Base-by-base conservation (phyloP, 495 filamentous ascomycete species). In the Tirmania nivea region DNA sequence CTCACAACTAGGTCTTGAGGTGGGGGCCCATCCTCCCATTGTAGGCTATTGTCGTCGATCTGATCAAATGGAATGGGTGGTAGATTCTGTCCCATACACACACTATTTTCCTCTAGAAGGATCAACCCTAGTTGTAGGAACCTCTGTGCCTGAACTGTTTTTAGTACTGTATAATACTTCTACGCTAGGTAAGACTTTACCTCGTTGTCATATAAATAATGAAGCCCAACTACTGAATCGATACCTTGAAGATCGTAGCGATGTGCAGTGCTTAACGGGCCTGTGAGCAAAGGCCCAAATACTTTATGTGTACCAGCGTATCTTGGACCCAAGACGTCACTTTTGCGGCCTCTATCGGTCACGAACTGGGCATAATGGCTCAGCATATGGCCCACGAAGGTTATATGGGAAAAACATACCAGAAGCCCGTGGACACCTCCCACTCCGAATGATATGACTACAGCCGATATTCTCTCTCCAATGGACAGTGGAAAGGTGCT, bases 141-240 rank as follows among this genome's bases (percentile, higher is more conserved):
- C 48, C 49, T 37, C 21, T 48, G 54, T 20, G 61, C 58, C 59
- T 61, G 39, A 54, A n/a, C 14, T 21, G 6, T n/a, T 7, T 34
- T 16, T 54, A 48, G 12, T 36, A 56, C 25, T 34, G 16, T n/a
- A 34, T 37, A n/a, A 57, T 36, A 56, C 42, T 3, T 31, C 21
- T 25, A 34, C n/a, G 35, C 16, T 34, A 10, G 5, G 25, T 25
- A 47, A 42, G 8, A 42, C 48, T 21, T 6, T 57, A 61, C 59
- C 54, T 65, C 59, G 53, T 64, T 51, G 35, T 65, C 62, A 52
- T 64, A 65, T n/a, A 65, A 52, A 50, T 52, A 65, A 47, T 65
- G 62, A 14, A 65, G 34, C 2, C 62, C 62, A 51, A 64, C 31
- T 8, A 65, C 63, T 3, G 53, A 50, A 31, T 35, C 48, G 19